phyloP scores from a whole-genome alignment of 306 rosid genomes.

The Sophora flavescens region DNA sequence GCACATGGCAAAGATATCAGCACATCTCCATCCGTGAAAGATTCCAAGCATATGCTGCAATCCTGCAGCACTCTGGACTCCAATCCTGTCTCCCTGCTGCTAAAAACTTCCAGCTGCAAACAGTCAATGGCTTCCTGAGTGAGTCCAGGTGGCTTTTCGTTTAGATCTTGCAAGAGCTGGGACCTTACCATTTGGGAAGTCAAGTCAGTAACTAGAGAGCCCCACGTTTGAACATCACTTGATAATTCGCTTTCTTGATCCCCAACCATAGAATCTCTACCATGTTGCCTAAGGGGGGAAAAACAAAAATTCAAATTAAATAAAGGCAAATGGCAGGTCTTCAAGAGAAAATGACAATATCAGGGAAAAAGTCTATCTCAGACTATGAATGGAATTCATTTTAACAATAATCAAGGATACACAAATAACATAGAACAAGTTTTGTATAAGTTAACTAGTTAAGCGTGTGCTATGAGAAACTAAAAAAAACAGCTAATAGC shows the following conservation, averaged over 20 bases:
- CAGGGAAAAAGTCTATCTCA: neutral
- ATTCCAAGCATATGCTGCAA: conserved; percentile 90
- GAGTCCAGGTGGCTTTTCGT: conserved; percentile 79
- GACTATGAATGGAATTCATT: conserved; percentile 15
- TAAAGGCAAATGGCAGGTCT: conserved; percentile 16
- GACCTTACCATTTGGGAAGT: conserved; percentile 61
- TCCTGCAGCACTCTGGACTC: conserved; percentile 56
- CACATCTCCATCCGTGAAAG: conserved; percentile 67
- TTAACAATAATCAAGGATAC: conserved; percentile 8
- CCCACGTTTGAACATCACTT: conserved; percentile 37
- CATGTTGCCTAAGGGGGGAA: conserved; percentile 46
- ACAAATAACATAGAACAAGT: conserved; percentile 23
- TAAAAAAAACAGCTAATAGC: conserved; percentile 2
- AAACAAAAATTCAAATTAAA: conserved; percentile 17
- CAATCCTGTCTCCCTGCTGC: conserved; percentile 40
- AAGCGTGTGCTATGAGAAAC: conserved; percentile 19
- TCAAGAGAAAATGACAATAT: conserved; percentile 12
- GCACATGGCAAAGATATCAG: conserved; percentile 74
- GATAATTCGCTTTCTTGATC: conserved; percentile 53
- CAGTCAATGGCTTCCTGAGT: conserved; percentile 69
- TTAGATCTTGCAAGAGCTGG: conserved; percentile 51
- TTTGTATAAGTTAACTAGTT: conserved; percentile 11
- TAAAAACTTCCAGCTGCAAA: conserved; percentile 63
- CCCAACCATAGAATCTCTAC: conserved; percentile 37
- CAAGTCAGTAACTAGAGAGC: conserved; percentile 48